Base-by-base conservation (phyloP, 371 early-diverging fungal genomes). In the Dinochytrium kinnereticum region DNA sequence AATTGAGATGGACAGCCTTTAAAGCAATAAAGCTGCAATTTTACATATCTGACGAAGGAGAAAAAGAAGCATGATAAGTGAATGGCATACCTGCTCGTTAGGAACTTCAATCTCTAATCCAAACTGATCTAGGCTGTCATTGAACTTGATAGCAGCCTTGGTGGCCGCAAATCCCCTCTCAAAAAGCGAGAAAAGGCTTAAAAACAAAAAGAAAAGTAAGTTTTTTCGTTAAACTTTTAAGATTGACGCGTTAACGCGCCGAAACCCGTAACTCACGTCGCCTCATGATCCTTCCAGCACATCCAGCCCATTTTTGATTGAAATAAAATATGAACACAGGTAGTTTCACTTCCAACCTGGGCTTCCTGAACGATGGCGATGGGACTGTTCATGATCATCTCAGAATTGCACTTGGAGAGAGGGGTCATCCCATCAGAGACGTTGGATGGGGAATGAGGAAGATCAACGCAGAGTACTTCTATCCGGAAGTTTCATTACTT, bases 61-160 rank as follows among this genome's bases (percentile, higher is more conserved):
- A n/a, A n/a, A n/a, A n/a, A n/a, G n/a, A n/a, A n/a, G n/a, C n/a
- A n/a, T n/a, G n/a, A n/a, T n/a, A n/a, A n/a, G n/a, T n/a, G n/a
- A n/a, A n/a, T n/a, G n/a, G n/a, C 70, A 71, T 51, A 76, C 75
- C 53, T 78, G 65, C 28, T 53, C 53, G 59, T 74, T 80, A 0
- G 85, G 85, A n/a, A 84, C 72, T 39, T 84, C 85, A 13, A 84
- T 67, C 64, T 82, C 81, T 49, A 82, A 76, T 21, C 78, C 85
- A 73, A 81, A 78, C 51, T 75, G 74, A 50, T 82, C 82, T 51
- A 81, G 31, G 0, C 61, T 28, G 34, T 84, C 82, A 28, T 73
- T 71, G 26, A 82, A 80, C 31, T 81, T 82, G 66, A 84, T 71
- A 64, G 75, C 75, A 51, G 77, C 80, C 0, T 78, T 59, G 5